phyloP scores from a whole-genome alignment of 1,139 yeast species.

The Waltiozyma sp. region DNA sequence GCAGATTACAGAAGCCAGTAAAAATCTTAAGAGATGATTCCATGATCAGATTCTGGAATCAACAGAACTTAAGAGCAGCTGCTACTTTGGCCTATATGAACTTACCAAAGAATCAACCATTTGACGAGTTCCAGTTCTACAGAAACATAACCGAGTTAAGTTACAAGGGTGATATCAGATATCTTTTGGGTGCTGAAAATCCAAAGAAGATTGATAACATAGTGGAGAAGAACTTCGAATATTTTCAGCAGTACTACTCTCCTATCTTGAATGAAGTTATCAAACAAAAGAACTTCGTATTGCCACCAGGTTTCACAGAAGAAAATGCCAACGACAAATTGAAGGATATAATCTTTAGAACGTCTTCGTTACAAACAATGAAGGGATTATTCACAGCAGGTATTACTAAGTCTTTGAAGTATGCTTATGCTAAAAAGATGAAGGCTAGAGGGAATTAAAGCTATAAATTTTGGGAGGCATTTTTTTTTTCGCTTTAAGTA shows the following conservation, averaged over 20 bases:
- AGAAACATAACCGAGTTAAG: slow-evolving; percentile 71
- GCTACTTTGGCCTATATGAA: slow-evolving; percentile 60
- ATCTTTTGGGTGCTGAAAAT: slow-evolving; percentile 82
- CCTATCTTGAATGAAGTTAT: slow-evolving; percentile 47
- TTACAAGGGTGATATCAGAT: slow-evolving; percentile 85
- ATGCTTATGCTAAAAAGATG: slow-evolving; percentile 65
- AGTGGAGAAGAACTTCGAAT: slow-evolving; percentile 60
- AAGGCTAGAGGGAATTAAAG: slow-evolving; percentile 19
- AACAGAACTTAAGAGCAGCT: slow-evolving; percentile 69
- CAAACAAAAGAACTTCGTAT: slow-evolving; percentile 20
- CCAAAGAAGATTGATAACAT: slow-evolving; percentile 82
- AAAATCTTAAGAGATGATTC: slow-evolving; percentile 58
- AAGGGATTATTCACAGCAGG: slow-evolving; percentile 92
- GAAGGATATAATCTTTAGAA: slow-evolving; percentile 49
- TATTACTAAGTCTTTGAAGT: slow-evolving; percentile 51
- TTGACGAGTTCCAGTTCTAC: slow-evolving; percentile 59
- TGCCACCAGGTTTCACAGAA: slow-evolving; percentile 26
- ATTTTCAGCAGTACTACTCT: slow-evolving; percentile 59
- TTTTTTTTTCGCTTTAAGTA: no score
- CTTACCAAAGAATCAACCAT: slow-evolving; percentile 26
- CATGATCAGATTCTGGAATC: slow-evolving; percentile 53
- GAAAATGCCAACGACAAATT: slow-evolving; percentile 31
- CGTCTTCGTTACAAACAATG: slow-evolving; percentile 64
- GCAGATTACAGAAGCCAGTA: slow-evolving; percentile 91
- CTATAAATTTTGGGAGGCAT: background rate